Evolutionary conservation across 2,329 filamentous ascomycete genomes (phyloP), one percentile per base, ranked within the genome.

Genomic region (Cladosporium oxysporum): DNA sequence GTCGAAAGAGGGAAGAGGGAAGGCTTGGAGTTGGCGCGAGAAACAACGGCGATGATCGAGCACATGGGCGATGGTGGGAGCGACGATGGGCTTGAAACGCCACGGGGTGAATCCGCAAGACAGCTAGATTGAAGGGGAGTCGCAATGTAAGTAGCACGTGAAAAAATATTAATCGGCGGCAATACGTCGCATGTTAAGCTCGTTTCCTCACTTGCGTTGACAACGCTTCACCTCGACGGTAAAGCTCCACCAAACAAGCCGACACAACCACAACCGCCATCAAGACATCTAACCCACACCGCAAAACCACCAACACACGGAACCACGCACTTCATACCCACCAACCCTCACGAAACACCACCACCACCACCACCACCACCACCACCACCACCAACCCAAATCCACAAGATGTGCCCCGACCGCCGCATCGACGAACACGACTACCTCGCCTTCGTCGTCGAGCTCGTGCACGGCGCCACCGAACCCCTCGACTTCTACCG

Each of bases 1-100:
- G 91, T 96, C 11, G 91, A 96, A 41, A 75, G 82, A 33, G 82
- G 82, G 1, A 79, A 78, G 66, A 70, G 71, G 10, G 81, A 83
- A 57, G 82, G 77, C 21, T 71, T 73, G 29, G 78, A 76, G 16
- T 68, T 83, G 64, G 78, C 79, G 0, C 14, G 61, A 8, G 61
- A 63, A 28, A 16, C 12, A 18, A 44, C 33, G 1, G 57, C 11
- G 12, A 47, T 33, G 74, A 21, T 71, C 64, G 49, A 37, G 50
- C 8, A 28, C 47, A 50, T 31, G 23, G n/a, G 31, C 31, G 57
- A 47, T 3, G 50, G 47, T n/a, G 35, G 55, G 3, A 37, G 29
- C 2, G 49, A 44, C 5, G 49, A 55, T 12, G 49, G 35, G 21
- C 23, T 63, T 26, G 49, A 47, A 35, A 55, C 49, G 35, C 61